Evolutionary conservation across 2,329 filamentous ascomycete genomes (phyloP), one percentile per base, ranked within the genome.

Genomic region (Botrytis fabae): DNA sequence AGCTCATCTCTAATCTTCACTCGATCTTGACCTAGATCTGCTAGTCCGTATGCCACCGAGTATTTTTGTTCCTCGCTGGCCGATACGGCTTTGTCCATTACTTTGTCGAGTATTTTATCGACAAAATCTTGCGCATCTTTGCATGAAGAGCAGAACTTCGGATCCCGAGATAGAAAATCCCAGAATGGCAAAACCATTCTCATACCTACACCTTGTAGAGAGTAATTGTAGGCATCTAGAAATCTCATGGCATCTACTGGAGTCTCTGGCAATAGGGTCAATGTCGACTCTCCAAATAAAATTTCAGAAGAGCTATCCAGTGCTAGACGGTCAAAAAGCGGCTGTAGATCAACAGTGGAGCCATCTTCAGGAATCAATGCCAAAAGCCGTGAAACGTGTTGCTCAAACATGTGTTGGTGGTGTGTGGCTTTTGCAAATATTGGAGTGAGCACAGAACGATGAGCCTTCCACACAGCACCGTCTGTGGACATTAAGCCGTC

Each of bases 241-340:
- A 70, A 70, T 9, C 25, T 40, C 25, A 48, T 48, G 16, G 59
- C 44, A 25, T 40, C 44, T 32, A 22, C 22, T 38, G 32, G 44
- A 32, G 42, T 62, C 7, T 70, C 69, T 32, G 44, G 44, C 16
- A 63, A 16, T 3, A 63, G 20, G 4, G 57, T 70, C 14, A 32
- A 40, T 1, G 16, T 54, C 0, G 86, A 87, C 76, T 89, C 84
- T 12, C 91, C 90, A 73, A 92, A 91, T 25, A 93, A 83, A 76
- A 92, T 90, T 62, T 87, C 85, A 0, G 87, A 90, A 0, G 87
- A 85, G 0, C 84, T 85, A 75, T 90, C 87, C 40, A 90, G 83
- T 0, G 87, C 88, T 35, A 89, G 81, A 63, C 46, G 63, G 4
- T 68, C 48, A 18, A 40, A 69, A 0, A 69, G 54, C 2, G 70